A percentile compares a stretch with the other conserved stretches of the same genome.
Conservation (phyloP, 495 filamentous ascomycete species). For the Xylaria sp. region DNA sequence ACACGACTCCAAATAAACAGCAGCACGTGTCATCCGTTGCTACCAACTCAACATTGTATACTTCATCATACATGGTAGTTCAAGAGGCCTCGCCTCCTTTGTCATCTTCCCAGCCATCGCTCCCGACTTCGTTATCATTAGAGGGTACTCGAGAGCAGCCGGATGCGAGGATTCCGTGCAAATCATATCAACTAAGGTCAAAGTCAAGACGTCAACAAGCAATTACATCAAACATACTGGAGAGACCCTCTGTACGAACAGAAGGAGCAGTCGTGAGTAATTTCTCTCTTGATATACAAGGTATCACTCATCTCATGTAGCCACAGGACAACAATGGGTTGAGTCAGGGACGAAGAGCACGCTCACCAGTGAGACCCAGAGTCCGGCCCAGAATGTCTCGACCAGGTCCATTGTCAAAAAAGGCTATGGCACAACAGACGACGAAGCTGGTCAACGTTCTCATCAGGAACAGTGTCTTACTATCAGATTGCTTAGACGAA, state of each 20-base stretch:
- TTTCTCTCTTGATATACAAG: background rate
- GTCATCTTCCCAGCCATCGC: background rate
- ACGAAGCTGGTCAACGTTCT: background rate
- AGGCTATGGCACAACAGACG: background rate
- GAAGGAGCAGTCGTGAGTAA: background rate
- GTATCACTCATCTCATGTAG: background rate
- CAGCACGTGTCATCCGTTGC: background rate
- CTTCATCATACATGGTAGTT: conserved; percentile 13
- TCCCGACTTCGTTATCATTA: background rate
- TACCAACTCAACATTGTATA: background rate
- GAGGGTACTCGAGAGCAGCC: background rate
- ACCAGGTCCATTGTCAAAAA: background rate
- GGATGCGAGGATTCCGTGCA: no score
- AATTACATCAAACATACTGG: background rate
- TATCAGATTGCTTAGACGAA: background rate
- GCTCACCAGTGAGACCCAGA: background rate
- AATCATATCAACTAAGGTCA: background rate
- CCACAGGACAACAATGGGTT: background rate
- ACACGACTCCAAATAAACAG: background rate
- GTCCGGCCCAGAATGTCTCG: background rate
- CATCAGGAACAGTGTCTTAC: background rate
- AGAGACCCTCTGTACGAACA: background rate
- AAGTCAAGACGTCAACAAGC: background rate
- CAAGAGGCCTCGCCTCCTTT: conserved; percentile 6
- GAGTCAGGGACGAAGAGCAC: background rate